phyloP scores from a whole-genome alignment of 2,329 filamentous ascomycete species.

The Neoscytalidium dimidiatum region DNA sequence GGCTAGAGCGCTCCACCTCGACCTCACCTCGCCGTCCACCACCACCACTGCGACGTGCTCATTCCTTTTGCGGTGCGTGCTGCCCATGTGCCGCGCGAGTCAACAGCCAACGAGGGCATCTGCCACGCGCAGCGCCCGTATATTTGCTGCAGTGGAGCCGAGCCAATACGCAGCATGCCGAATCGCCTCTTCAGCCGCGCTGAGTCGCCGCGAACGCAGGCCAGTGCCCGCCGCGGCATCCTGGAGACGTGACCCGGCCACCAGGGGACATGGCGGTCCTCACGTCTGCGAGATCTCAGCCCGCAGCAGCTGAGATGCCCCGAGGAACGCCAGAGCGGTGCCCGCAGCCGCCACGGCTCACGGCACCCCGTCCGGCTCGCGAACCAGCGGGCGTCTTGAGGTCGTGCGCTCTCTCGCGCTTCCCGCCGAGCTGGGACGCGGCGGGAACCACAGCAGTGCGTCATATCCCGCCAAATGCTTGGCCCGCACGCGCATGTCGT shows the following conservation, averaged over 20 bases:
- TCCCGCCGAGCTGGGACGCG: slow-evolving; percentile 2
- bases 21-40: neutral
- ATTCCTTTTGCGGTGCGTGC: slow-evolving; percentile 7
- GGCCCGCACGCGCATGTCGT: neutral
- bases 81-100: neutral
- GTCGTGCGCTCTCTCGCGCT: neutral
- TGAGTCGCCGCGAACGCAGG: neutral
- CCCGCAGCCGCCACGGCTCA: neutral
- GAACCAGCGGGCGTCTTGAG: neutral
- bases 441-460: neutral
- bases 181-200: slow-evolving; percentile 2
- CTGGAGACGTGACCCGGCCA: neutral
- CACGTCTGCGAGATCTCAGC: neutral
- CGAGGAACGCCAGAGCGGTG: neutral
- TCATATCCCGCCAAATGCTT: slow-evolving; percentile 8
- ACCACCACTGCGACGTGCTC: neutral
- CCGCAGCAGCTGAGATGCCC: slow-evolving; percentile 2
- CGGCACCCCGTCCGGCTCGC: neutral
- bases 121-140: neutral
- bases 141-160: neutral
- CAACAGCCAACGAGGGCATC: neutral
- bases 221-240: neutral
- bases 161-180: neutral
- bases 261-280: neutral
- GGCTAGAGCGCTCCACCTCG: slow-evolving; percentile 9